Conservation (phyloP, 345 rosid genomes). For the Aurinia saxatilis region DNA sequence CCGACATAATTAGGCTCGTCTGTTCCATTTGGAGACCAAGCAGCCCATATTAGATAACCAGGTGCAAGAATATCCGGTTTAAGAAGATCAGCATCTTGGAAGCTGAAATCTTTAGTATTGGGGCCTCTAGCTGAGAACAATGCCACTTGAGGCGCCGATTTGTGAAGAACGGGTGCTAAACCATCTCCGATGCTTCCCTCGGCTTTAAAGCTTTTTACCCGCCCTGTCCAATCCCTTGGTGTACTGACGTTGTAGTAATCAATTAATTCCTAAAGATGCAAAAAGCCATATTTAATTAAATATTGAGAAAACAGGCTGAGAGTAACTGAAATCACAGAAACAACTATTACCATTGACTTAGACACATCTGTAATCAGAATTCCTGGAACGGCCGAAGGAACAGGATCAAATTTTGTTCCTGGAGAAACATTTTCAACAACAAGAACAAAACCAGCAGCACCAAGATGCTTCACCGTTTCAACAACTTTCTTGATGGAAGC, state of each 20-base stretch:
- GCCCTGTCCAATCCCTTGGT: slow-evolving; percentile 92
- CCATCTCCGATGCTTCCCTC: slow-evolving; percentile 91
- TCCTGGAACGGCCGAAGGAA: slow-evolving; percentile 81
- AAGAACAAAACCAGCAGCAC: slow-evolving; percentile 95
- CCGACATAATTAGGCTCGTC: slow-evolving; percentile 88
- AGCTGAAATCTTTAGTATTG: slow-evolving; percentile 86
- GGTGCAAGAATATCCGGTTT: slow-evolving; percentile 99
- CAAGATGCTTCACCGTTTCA: slow-evolving; percentile 75
- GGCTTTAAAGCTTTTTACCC: slow-evolving; percentile 85
- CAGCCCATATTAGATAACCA: slow-evolving; percentile 98
- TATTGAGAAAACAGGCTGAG: background rate
- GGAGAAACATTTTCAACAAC: slow-evolving; percentile 96
- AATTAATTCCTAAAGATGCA: slow-evolving; percentile 64
- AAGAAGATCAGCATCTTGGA: slow-evolving; percentile 97
- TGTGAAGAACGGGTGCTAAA: slow-evolving; percentile 78
- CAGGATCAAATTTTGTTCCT: slow-evolving; percentile 94
- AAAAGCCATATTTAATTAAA: background rate
- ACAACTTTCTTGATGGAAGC: slow-evolving; percentile 94
- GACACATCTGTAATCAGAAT: slow-evolving; percentile 73
- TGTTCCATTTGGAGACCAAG: slow-evolving; percentile 98
- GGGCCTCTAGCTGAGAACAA: slow-evolving; percentile 98
- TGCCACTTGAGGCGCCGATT: slow-evolving; percentile 99
- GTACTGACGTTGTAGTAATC: slow-evolving; percentile 87
- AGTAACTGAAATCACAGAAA: slow-evolving; percentile 1
- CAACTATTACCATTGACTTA: slow-evolving; percentile 65